A percentile compares a stretch with the other conserved stretches of the same genome.
phyloP scores from a whole-genome alignment of 176 grass and related monocot genomes.

The Ampelocalamus luodianensis region DNA sequence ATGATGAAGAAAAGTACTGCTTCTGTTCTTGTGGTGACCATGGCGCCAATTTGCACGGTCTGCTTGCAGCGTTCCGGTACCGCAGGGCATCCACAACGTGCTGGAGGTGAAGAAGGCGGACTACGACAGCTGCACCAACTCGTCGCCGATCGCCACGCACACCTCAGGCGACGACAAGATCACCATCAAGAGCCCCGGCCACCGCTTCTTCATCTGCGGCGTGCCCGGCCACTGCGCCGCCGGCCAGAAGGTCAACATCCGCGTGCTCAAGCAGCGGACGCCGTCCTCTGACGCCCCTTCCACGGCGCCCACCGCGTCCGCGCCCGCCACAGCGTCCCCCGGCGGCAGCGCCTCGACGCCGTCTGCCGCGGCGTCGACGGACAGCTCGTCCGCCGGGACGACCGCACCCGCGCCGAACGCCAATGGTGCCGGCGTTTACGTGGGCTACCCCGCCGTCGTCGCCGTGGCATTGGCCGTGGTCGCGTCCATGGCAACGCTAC shows the following conservation, averaged over 20 bases:
- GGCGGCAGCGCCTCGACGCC: slow-evolving; percentile 21
- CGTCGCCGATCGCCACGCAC: slow-evolving; percentile 66
- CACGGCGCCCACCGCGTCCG: slow-evolving; percentile 35
- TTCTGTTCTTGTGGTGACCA: background rate
- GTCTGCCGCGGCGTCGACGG: slow-evolving; percentile 16
- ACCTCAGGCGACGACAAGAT: slow-evolving; percentile 79
- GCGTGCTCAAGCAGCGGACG: slow-evolving; percentile 58
- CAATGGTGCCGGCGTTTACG: slow-evolving; percentile 10
- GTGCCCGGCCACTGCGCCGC: slow-evolving; percentile 67
- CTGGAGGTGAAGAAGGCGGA: slow-evolving; percentile 74
- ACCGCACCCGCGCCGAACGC: slow-evolving; percentile 40
- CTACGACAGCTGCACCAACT: slow-evolving; percentile 70
- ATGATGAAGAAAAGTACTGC: background rate
- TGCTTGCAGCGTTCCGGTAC: slow-evolving; percentile 63
- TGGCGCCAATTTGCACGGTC: background rate
- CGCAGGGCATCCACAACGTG: slow-evolving; percentile 77
- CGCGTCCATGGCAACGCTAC: slow-evolving; percentile 20
- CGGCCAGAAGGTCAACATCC: slow-evolving; percentile 77
- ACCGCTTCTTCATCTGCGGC: slow-evolving; percentile 89
- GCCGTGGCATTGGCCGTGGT: slow-evolving; percentile 24
- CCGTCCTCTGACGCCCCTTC: slow-evolving; percentile 59
- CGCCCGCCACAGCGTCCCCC: background rate
- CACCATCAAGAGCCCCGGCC: slow-evolving; percentile 66
- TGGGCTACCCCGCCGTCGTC: background rate
- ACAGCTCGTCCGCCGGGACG: slow-evolving; percentile 1